Conservation (phyloP, 768 basidiomycete genomes). For the Pisolithus tinctorius region DNA sequence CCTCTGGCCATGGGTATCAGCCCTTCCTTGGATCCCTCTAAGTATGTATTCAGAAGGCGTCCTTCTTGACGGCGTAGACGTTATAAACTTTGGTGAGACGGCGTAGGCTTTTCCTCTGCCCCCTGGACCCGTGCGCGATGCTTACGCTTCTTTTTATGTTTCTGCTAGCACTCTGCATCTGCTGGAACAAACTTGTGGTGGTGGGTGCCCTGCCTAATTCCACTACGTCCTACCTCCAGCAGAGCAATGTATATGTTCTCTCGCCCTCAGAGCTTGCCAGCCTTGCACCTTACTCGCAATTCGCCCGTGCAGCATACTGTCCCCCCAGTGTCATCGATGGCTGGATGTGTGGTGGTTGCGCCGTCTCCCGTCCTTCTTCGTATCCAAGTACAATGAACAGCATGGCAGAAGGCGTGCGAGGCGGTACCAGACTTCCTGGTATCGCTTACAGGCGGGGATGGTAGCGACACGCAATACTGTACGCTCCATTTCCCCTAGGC, state of each 20-base stretch:
- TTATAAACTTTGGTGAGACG: too few relatives aligned
- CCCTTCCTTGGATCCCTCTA: too few relatives aligned
- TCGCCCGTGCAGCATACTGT: slow-evolving; percentile 54
- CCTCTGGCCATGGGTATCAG: too few relatives aligned
- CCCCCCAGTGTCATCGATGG: slow-evolving; percentile 26
- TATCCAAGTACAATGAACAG: neutral
- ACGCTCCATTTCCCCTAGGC: neutral
- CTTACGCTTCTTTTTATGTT: too few relatives aligned
- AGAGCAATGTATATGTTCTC: slow-evolving; percentile 10
- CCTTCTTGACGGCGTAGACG: too few relatives aligned
- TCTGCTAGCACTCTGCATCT: too few relatives aligned
- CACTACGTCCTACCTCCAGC: neutral
- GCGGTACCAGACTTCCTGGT: slow-evolving; percentile 34
- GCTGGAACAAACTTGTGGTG: neutral
- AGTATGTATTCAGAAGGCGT: too few relatives aligned
- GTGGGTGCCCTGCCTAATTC: neutral
- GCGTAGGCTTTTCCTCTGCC: too few relatives aligned
- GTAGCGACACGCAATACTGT: slow-evolving; percentile 43
- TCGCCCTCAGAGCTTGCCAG: slow-evolving; percentile 27
- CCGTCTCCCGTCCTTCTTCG: neutral
- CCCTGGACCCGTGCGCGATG: too few relatives aligned
- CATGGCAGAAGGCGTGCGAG: slow-evolving; percentile 25
- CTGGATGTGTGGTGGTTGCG: slow-evolving; percentile 43
- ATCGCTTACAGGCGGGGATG: slow-evolving; percentile 44
- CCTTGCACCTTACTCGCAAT: slow-evolving; percentile 43